Base-by-base conservation (phyloP, 75 land plant species). In the Pinus albicaulis region DNA sequence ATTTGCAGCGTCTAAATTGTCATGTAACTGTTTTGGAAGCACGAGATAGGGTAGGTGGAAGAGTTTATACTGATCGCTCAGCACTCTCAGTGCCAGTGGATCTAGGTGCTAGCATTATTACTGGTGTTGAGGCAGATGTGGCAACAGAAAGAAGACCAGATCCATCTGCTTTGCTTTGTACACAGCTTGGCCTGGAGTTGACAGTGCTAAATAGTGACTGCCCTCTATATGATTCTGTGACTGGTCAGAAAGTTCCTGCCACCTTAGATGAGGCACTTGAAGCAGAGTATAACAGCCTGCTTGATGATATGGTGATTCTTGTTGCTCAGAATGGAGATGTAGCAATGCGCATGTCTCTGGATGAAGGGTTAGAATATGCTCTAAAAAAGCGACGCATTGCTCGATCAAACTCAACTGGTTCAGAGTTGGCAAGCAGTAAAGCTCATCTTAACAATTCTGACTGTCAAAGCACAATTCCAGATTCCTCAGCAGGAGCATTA, bases 71-170 rank as follows among this genome's bases (percentile, higher is more conserved):
- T 36, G 99, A 96, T 73, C 88, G 82, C 22, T 79, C 83, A 57
- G 87, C 96, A 62, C 90, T 94, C 69, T 92, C 98, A 60, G 99
- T 91, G 57, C 99, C 99, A 56, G 99, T 96, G 22, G 99, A 96
- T 89, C 88, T 96, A 80, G 99, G 99, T 20, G 99, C 99, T 70
- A 96, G 99, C 78, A 96, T 96, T 52, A 96, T 96, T 41, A 96
- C 99, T 55, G 98, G 98, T 57, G 94, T 95, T 38, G 96, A 95
- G 80, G 98, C 96, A 34, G 98, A 95, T 86, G 89, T 95, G 36
- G 90, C 87, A 44, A 89, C 98, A 59, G 98, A 92, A 78, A 86
- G 99, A 74, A 85, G 98, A 75, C 87, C 99, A 13, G 99, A 96
- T 72, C 99, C 99, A 73, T 92, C 98, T 74, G 88, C 99, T 15